phyloP scores from a whole-genome alignment of 2,329 filamentous ascomycete species.

The Exophiala xenobiotica region DNA sequence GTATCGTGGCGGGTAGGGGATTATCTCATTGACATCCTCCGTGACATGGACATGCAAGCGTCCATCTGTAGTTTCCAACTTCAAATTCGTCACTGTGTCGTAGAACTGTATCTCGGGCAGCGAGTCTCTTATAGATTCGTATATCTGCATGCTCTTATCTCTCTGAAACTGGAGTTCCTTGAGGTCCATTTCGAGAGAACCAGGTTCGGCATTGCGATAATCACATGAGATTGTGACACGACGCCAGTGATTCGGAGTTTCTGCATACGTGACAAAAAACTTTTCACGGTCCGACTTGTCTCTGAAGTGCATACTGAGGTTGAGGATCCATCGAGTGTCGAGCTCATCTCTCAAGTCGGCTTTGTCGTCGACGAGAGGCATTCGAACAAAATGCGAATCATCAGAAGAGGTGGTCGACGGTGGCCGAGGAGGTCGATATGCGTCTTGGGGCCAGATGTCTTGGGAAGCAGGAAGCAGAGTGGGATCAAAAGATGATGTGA shows the following conservation, averaged over 20 bases:
- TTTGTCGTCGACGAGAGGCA: constrained; percentile 36
- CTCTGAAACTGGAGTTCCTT: constrained; percentile 75
- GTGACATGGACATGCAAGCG: constrained; percentile 93
- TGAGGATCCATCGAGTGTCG: constrained; percentile 89
- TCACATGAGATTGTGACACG: constrained; percentile 91
- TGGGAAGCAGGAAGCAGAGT: constrained; percentile 24
- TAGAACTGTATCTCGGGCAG: constrained; percentile 94
- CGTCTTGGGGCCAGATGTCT: constrained; percentile 21
- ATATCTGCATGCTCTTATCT: constrained; percentile 90
- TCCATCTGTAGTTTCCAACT: constrained; percentile 83
- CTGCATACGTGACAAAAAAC: constrained; percentile 94
- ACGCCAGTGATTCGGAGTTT: constrained; percentile 75
- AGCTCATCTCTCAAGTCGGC: constrained; percentile 71
- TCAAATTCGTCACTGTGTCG: constrained; percentile 91
- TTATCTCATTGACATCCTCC: constrained; percentile 95
- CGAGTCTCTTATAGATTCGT: constrained; percentile 90
- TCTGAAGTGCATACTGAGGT: constrained; percentile 96
- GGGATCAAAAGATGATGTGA: constrained; percentile 16
- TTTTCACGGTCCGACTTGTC: constrained; percentile 92
- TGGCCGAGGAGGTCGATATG: constrained; percentile 33
- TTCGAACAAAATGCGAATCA: constrained; percentile 30
- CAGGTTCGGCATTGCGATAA: constrained; percentile 75
- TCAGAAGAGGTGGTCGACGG: constrained; percentile 49
- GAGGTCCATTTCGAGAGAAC: constrained; percentile 83
- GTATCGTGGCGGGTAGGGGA: constrained; percentile 73